Percentiles rank a stretch among this genome's conserved stretches.
phyloP scores from a whole-genome alignment of 2,329 filamentous ascomycete species.

The Pseudogymnoascus pannorum region DNA sequence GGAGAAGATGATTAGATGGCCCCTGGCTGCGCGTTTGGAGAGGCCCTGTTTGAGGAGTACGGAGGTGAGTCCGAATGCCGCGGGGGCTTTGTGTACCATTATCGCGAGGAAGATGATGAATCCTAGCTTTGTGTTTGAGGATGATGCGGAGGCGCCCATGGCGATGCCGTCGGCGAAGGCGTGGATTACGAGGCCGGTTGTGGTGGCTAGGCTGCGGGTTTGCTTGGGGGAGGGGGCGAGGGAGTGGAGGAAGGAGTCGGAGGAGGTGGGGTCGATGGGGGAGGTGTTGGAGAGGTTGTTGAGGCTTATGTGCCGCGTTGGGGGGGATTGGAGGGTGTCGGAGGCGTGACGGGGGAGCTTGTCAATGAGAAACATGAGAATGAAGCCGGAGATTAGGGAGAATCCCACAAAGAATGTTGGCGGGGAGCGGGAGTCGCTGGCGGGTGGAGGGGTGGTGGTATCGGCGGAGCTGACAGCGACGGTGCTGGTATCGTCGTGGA shows the following conservation, averaged over 20 bases:
- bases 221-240: constrained; percentile 50
- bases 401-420: constrained; percentile 77
- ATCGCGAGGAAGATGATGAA: constrained; percentile 94
- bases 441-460: constrained; percentile 14
- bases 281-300: constrained; percentile 59
- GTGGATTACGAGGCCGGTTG: constrained; percentile 91
- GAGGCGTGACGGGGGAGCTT: constrained; percentile 68
- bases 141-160: constrained; percentile 80
- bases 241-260: constrained; percentile 52
- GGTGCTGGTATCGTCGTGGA: not conserved
- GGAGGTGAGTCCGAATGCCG: constrained; percentile 88
- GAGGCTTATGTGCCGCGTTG: constrained; percentile 77
- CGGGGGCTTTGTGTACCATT: constrained; percentile 95
- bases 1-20: constrained; percentile 85
- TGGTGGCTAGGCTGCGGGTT: constrained; percentile 68
- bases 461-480: not conserved
- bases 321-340: constrained; percentile 55
- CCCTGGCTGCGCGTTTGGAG: constrained; percentile 74
- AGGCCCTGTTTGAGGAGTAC: constrained; percentile 85
- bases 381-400: constrained; percentile 79
- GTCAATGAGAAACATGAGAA: constrained; percentile 96
- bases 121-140: constrained; percentile 65
- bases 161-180: constrained; percentile 93
- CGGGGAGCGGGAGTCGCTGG: constrained; percentile 42
- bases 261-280: not conserved